These are phyloP conservation scores for Forsythia viridissima DNA, from an alignment of 257 asterid genomes.

Conservation along the genomic window DNA sequence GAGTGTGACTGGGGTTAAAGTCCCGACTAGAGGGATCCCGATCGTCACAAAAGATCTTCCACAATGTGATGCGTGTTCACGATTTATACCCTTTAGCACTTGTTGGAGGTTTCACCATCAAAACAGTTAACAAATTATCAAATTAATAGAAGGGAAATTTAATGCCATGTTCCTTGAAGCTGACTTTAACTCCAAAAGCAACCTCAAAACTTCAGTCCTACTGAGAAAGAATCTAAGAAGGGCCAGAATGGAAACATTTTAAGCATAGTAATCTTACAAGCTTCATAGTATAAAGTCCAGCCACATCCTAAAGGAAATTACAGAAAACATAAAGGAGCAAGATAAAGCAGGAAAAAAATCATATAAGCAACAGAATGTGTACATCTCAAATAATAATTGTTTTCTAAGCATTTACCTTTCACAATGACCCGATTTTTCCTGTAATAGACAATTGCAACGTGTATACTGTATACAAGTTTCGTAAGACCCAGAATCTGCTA, in stretches of 20 bases:
- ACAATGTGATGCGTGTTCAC: background rate
- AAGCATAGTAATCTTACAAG: constrained; percentile 1
- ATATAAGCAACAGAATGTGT: background rate
- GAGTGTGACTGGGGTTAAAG: too few relatives aligned
- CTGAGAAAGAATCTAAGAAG: background rate
- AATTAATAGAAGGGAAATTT: background rate
- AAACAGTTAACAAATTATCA: background rate
- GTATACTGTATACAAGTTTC: constrained; percentile 39
- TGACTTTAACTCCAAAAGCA: background rate
- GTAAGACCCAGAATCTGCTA: constrained; percentile 43
- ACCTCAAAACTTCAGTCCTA: background rate
- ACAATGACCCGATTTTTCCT: constrained; percentile 38
- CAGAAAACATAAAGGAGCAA: background rate
- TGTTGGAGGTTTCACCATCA: background rate
- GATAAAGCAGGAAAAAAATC: background rate
- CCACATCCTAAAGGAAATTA: background rate
- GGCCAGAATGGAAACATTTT: background rate
- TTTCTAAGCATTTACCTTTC: constrained; percentile 47
- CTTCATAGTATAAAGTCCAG: background rate
- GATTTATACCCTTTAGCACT: background rate
- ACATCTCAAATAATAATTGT: constrained; percentile 2
- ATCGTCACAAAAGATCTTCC: background rate
- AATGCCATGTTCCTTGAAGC: background rate
- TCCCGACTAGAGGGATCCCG: too few relatives aligned
- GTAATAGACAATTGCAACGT: constrained; percentile 43